These are phyloP conservation scores for Neurospora cerealis DNA, from an alignment of 495 filamentous ascomycete species.

Conservation along the genomic window DNA sequence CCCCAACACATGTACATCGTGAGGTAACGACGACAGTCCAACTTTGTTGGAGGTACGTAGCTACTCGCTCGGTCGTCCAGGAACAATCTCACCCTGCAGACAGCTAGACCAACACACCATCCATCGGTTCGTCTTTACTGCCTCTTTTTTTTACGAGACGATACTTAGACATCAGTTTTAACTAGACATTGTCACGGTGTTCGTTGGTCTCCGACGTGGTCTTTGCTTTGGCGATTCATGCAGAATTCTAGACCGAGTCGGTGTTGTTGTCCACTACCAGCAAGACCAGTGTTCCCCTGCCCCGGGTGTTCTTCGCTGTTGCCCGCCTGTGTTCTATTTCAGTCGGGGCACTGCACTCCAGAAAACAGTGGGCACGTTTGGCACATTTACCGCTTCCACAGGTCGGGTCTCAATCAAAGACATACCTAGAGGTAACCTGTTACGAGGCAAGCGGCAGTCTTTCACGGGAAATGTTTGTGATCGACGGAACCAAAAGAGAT, in stretches of 20 bases:
- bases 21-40: neutral
- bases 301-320: neutral
- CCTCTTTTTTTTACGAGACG: neutral
- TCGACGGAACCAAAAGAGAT: neutral
- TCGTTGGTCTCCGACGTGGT: neutral
- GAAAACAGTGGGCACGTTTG: neutral
- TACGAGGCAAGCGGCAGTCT: neutral
- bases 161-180: neutral
- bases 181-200: neutral
- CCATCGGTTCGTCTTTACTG: neutral
- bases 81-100: neutral
- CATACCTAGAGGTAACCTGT: neutral
- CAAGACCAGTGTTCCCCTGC: neutral
- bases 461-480: neutral
- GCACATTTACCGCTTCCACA: neutral
- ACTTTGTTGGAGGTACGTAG: neutral
- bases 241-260: neutral
- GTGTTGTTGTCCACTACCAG: neutral
- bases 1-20: neutral
- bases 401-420: neutral
- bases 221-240: neutral
- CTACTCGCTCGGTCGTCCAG: neutral
- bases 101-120: neutral
- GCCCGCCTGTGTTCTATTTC: neutral
- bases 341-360: neutral